A percentile compares a stretch with the other conserved stretches of the same genome.
Conservation (phyloP, 2,329 filamentous ascomycete species). For the Leptodontidium sp. region DNA sequence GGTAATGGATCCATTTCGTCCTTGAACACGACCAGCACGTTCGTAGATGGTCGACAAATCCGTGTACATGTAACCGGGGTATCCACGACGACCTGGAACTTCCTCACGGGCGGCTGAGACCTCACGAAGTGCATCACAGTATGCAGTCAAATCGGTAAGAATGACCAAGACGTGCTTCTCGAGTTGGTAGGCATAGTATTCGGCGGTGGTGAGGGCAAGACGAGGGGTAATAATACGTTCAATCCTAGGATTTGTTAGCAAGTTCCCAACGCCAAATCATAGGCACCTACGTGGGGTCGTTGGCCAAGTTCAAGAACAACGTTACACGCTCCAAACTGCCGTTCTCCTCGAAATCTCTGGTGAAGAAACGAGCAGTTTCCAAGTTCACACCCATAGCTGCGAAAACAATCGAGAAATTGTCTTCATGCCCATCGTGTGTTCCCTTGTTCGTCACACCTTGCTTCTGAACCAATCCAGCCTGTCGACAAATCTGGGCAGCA, state of each 20-base stretch:
- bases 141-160: slow-evolving; percentile 95
- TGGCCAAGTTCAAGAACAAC: slow-evolving; percentile 98
- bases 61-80: slow-evolving; percentile 99
- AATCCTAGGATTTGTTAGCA: slow-evolving; percentile 66
- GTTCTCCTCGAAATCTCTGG: slow-evolving; percentile 98
- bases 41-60: slow-evolving; percentile 99
- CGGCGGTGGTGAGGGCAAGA: slow-evolving; percentile 95
- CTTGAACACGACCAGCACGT: slow-evolving; percentile 95
- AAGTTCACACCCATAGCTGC: slow-evolving; percentile 99
- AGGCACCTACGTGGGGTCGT: slow-evolving; percentile 87
- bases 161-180: slow-evolving; percentile 99
- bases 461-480: slow-evolving; percentile 86
- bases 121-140: slow-evolving; percentile 98
- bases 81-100: slow-evolving; percentile 98
- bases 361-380: slow-evolving; percentile 99
- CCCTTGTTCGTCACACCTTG: slow-evolving; percentile 87
- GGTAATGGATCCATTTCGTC: slow-evolving; percentile 97
- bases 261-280: background rate
- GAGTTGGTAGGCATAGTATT: slow-evolving; percentile 99
- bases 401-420: slow-evolving; percentile 99
- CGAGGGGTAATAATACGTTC: slow-evolving; percentile 99
- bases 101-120: slow-evolving; percentile 98
- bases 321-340: slow-evolving; percentile 97
- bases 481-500: slow-evolving; percentile 97
- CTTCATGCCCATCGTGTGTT: slow-evolving; percentile 94